These are phyloP conservation scores for Globisporangium heterothallicum DNA, from an alignment of 352 stramenopile species.

Conservation along the genomic window DNA sequence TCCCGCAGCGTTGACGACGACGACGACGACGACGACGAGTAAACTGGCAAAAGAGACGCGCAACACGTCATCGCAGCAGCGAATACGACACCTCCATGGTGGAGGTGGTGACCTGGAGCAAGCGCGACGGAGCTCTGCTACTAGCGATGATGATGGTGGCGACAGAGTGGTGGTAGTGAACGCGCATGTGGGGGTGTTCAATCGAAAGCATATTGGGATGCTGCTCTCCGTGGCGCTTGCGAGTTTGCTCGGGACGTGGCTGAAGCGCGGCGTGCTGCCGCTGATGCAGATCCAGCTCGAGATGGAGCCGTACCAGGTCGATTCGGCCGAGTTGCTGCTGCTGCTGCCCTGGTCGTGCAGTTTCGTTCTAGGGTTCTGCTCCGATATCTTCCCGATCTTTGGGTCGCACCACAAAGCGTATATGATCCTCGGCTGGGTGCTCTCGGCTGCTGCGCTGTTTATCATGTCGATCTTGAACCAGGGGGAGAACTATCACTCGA, in stretches of 20 bases:
- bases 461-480: conserved; percentile 26
- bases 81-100: neutral
- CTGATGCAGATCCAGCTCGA: conserved; percentile 29
- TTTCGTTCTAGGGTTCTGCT: conserved; percentile 15
- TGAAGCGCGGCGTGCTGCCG: conserved; percentile 39
- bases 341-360: conserved; percentile 38
- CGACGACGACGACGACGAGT: neutral
- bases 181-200: conserved; percentile 14
- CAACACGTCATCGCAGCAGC: conserved; percentile 2
- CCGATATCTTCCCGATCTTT: conserved; percentile 18
- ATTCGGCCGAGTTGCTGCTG: conserved; percentile 30
- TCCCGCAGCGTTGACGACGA: neutral
- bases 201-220: conserved; percentile 27
- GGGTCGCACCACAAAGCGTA: conserved; percentile 19
- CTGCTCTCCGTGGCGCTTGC: conserved; percentile 31
- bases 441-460: conserved; percentile 23
- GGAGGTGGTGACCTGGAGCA: neutral
- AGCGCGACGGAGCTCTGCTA: neutral
- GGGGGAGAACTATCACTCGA: conserved; percentile 15
- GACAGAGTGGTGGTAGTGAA: too few species aligned
- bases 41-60: conserved; percentile 4
- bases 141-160: too few species aligned
- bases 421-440: conserved; percentile 19
- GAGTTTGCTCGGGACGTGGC: conserved; percentile 32
- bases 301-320: conserved; percentile 32